Percentiles rank a stretch among this genome's conserved stretches.
Conservation (phyloP, 495 filamentous ascomycete genomes). For the Emericellopsis terricola region DNA sequence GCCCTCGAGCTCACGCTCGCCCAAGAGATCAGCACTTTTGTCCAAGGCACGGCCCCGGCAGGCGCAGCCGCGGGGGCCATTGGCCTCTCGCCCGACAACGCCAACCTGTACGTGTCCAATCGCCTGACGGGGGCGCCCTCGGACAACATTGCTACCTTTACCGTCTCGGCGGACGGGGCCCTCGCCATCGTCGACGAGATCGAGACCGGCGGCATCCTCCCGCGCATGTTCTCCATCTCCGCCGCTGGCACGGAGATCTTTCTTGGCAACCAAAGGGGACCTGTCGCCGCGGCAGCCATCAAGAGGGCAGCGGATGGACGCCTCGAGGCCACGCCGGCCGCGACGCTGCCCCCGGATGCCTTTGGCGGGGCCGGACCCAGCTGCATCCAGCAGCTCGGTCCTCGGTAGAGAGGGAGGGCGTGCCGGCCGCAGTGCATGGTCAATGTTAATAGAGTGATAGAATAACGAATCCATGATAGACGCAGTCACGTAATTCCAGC, state of each 20-base stretch:
- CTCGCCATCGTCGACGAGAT: slow-evolving; percentile 9
- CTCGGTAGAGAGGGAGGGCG: too few species aligned
- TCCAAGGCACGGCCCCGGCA: slow-evolving; percentile 8
- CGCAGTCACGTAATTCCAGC: too few species aligned
- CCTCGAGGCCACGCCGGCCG: background rate
- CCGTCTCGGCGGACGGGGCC: background rate
- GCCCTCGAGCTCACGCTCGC: slow-evolving; percentile 7
- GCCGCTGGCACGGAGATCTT: slow-evolving; percentile 8
- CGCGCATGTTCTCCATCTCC: slow-evolving; percentile 16
- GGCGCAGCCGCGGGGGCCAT: slow-evolving; percentile 13
- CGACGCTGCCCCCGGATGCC: background rate
- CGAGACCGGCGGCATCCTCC: slow-evolving; percentile 9
- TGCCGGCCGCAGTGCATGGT: too few species aligned
- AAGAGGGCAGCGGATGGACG: slow-evolving; percentile 4
- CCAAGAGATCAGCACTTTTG: slow-evolving; percentile 12
- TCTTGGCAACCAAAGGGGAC: slow-evolving; percentile 14
- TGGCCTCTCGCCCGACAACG: slow-evolving; percentile 9
- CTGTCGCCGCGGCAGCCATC: slow-evolving; percentile 10
- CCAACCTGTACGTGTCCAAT: slow-evolving; percentile 18
- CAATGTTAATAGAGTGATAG: too few species aligned
- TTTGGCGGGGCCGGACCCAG: background rate
- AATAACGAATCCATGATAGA: too few species aligned
- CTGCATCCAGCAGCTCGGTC: background rate
- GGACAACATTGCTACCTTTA: slow-evolving; percentile 17
- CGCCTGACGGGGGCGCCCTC: slow-evolving; percentile 11